Evolutionary conservation across 176 grass and related monocot genomes (phyloP).

Genomic region (Aegilops sharonensis): DNA sequence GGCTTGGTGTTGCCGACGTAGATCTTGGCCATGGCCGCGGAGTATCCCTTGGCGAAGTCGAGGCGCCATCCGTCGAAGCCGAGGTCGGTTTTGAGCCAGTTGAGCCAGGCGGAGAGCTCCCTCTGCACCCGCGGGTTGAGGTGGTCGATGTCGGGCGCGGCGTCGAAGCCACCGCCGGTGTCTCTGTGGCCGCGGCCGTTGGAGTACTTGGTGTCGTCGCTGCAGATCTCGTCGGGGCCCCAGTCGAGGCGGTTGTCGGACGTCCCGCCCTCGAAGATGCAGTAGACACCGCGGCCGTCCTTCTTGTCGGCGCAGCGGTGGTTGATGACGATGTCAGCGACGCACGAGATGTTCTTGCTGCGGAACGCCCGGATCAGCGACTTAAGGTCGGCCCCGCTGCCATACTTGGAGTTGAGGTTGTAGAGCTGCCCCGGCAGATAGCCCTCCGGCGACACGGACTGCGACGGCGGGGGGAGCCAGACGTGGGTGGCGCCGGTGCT

Average conservation of each 20-base stretch:
- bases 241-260: conserved; percentile 61
- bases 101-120: conserved; percentile 76
- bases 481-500: not conserved
- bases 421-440: not conserved
- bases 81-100: conserved; percentile 64
- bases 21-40: not conserved
- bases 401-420: not conserved
- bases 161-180: conserved; percentile 51
- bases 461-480: not conserved
- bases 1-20: too few species aligned
- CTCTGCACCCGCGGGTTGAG: conserved; percentile 56
- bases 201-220: conserved; percentile 52
- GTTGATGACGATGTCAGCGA: conserved; percentile 48
- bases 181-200: conserved; percentile 49
- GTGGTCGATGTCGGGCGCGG: conserved; percentile 80
- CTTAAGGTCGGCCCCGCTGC: not conserved
- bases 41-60: conserved; percentile 80
- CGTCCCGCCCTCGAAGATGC: conserved; percentile 70
- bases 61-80: conserved; percentile 82
- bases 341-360: too few species aligned
- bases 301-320: conserved; percentile 41
- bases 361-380: not conserved
- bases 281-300: conserved; percentile 54
- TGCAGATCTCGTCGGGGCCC: conserved; percentile 70
- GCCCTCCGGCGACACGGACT: not conserved